phyloP scores from a whole-genome alignment of 306 rosid species.

The Dryas octopetala region DNA sequence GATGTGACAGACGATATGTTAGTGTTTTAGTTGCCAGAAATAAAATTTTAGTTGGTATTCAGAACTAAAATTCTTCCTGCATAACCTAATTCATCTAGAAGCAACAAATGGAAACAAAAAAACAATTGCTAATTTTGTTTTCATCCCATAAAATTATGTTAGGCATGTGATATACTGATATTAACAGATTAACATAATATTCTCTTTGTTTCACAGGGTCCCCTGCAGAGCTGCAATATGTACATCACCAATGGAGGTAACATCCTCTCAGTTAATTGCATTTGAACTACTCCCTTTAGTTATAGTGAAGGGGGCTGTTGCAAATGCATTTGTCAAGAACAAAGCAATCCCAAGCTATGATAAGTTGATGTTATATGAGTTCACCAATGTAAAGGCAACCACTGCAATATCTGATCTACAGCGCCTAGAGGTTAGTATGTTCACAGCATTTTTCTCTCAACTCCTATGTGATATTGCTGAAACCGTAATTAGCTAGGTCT shows the following conservation, averaged over 20 bases:
- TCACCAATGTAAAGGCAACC: slow-evolving; percentile 30
- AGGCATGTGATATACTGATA: not conserved
- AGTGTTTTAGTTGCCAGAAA: not conserved
- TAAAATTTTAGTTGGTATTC: not conserved
- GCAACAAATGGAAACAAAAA: not conserved
- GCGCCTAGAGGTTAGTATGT: slow-evolving; percentile 65
- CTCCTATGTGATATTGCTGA: no score
- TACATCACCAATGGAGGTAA: slow-evolving; percentile 66
- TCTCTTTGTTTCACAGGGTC: slow-evolving; percentile 39
- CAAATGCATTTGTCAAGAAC: slow-evolving; percentile 42
- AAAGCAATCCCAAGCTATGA: slow-evolving; percentile 41
- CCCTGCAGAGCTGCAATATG: slow-evolving; percentile 65
- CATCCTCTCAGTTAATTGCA: slow-evolving; percentile 67
- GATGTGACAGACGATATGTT: not conserved
- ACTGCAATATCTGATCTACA: slow-evolving; percentile 53
- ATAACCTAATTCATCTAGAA: not conserved
- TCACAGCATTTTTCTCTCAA: not conserved
- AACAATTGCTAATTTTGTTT: not conserved
- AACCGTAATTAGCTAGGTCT: no score
- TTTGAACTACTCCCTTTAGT: slow-evolving; percentile 47
- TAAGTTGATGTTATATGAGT: slow-evolving; percentile 39
- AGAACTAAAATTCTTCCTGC: not conserved
- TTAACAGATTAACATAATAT: not conserved
- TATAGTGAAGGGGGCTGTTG: slow-evolving; percentile 66
- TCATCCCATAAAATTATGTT: not conserved